phyloP scores from a whole-genome alignment of 2,329 filamentous ascomycete genomes.

The Scedosporium dehoogii region DNA sequence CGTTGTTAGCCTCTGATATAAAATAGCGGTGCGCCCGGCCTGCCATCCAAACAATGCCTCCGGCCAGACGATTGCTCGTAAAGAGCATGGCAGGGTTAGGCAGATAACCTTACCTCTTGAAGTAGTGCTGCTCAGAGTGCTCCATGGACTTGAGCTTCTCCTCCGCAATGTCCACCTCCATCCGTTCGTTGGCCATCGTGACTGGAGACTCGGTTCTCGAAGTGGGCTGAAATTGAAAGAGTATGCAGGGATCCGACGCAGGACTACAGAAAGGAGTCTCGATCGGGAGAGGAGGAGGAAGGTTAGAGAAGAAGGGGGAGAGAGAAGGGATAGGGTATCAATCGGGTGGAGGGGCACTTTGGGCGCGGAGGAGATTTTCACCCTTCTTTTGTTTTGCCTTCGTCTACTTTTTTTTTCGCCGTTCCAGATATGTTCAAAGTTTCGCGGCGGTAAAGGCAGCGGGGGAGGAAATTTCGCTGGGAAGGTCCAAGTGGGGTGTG shows the following conservation, averaged over 20 bases:
- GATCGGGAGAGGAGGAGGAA: background rate
- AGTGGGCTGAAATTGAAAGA: background rate
- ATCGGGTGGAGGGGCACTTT: background rate
- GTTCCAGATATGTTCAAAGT: background rate
- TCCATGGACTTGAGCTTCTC: conserved; percentile 62
- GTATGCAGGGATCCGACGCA: background rate
- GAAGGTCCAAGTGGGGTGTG: background rate
- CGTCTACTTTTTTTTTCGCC: background rate
- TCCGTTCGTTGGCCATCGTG: conserved; percentile 36
- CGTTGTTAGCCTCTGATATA: background rate
- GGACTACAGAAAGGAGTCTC: too few species aligned
- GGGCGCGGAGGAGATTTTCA: background rate
- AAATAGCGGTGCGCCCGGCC: too few species aligned
- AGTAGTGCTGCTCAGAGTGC: conserved; percentile 97
- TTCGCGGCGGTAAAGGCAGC: background rate
- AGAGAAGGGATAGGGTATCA: background rate
- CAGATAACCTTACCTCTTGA: conserved; percentile 65
- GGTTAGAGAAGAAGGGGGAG: background rate
- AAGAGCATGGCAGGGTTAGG: too few species aligned
- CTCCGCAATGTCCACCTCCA: conserved; percentile 52
- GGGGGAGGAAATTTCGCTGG: conserved; percentile 1
- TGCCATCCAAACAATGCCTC: too few species aligned
- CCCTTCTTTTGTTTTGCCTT: background rate
- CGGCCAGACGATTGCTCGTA: too few species aligned
- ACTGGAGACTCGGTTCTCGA: background rate